Percentiles rank a stretch among this genome's conserved stretches.
phyloP scores from a whole-genome alignment of 257 asterid species.

The Solanum peruvianum region DNA sequence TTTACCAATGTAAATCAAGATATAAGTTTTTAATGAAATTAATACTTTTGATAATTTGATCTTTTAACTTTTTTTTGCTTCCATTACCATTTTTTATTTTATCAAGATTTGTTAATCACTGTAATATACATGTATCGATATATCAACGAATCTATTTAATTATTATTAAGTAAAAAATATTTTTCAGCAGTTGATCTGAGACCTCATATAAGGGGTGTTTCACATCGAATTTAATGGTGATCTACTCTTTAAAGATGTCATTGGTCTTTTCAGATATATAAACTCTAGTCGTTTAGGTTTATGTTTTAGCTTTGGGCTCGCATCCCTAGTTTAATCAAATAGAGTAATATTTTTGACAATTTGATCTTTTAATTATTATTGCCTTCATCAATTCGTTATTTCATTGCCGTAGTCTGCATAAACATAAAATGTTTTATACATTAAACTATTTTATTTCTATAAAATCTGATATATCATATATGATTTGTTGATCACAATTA shows the following conservation, averaged over 20 bases:
- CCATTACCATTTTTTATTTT: background rate
- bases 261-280: too few relatives aligned
- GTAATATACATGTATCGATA: too few relatives aligned
- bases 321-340: background rate
- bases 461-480: background rate
- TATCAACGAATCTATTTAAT: too few relatives aligned
- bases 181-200: too few relatives aligned
- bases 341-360: background rate
- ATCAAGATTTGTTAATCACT: background rate
- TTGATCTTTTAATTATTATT: background rate
- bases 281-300: too few relatives aligned
- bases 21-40: background rate
- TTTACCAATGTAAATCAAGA: background rate
- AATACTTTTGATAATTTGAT: background rate
- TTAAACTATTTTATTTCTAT: background rate
- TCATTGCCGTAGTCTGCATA: too few relatives aligned
- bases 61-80: background rate
- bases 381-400: background rate
- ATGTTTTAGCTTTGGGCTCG: background rate
- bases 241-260: too few relatives aligned
- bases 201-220: too few relatives aligned
- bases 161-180: too few relatives aligned
- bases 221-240: too few relatives aligned
- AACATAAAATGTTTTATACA: too few relatives aligned
- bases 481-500: background rate